Conservation (phyloP, 2,329 filamentous ascomycete genomes). For the Cladophialophora chaetospira region DNA sequence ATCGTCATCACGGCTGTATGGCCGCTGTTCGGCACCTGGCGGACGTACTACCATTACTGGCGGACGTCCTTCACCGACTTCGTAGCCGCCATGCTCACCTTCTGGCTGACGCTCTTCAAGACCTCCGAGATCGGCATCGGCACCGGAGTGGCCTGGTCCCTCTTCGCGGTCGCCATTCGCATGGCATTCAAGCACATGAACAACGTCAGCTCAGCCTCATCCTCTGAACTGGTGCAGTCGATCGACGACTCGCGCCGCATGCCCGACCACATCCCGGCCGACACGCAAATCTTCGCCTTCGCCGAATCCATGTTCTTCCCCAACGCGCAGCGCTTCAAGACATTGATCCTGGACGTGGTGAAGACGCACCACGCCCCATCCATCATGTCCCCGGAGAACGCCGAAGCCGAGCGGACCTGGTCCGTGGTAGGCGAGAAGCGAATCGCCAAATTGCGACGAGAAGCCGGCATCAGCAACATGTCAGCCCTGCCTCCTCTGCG, state of each 20-base stretch:
- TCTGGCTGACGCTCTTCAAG: slow-evolving; percentile 66
- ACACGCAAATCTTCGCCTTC: slow-evolving; percentile 60
- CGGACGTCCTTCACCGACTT: slow-evolving; percentile 66
- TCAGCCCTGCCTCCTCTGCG: slow-evolving; percentile 45
- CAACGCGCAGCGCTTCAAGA: slow-evolving; percentile 59
- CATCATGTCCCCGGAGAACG: slow-evolving; percentile 41
- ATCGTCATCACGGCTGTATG: slow-evolving; percentile 68
- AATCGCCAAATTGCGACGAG: slow-evolving; percentile 49
- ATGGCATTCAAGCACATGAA: slow-evolving; percentile 55
- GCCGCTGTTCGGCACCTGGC: slow-evolving; percentile 61
- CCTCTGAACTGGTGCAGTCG: slow-evolving; percentile 35
- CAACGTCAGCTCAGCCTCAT: slow-evolving; percentile 34
- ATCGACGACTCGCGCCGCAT: slow-evolving; percentile 33
- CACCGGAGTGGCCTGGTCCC: slow-evolving; percentile 62
- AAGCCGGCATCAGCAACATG: slow-evolving; percentile 37
- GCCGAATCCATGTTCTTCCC: slow-evolving; percentile 62
- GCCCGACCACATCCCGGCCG: slow-evolving; percentile 40
- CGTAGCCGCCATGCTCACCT: slow-evolving; percentile 62
- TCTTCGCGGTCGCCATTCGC: slow-evolving; percentile 61
- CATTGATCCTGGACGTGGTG: slow-evolving; percentile 52
- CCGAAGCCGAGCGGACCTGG: slow-evolving; percentile 53
- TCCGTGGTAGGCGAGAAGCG: slow-evolving; percentile 55
- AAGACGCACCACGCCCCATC: slow-evolving; percentile 50
- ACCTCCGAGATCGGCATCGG: slow-evolving; percentile 63
- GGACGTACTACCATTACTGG: slow-evolving; percentile 65